Evolutionary conservation across 768 basidiomycete genomes (phyloP).

Genomic region (Tricholomella constricta): DNA sequence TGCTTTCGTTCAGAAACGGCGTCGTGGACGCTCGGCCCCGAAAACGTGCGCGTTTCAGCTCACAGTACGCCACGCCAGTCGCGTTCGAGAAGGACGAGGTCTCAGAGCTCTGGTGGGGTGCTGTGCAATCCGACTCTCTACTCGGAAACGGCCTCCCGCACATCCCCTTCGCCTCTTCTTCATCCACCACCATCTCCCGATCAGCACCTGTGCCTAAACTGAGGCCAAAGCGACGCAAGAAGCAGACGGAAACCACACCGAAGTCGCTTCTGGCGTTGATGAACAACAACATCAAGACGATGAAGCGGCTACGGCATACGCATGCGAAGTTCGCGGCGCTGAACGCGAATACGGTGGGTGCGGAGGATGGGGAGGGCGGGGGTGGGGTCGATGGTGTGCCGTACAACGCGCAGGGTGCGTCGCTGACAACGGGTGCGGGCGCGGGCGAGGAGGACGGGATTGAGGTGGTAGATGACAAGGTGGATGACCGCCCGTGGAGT

Average conservation of each 20-base stretch:
- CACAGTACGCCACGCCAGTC: constrained; percentile 39
- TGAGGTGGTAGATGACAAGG: constrained; percentile 39
- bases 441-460: constrained; percentile 25
- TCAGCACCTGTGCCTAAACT: constrained; percentile 13
- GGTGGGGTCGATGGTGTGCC: constrained; percentile 38
- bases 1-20: constrained; percentile 29
- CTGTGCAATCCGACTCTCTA: constrained; percentile 60
- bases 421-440: constrained; percentile 5
- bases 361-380: constrained; percentile 39
- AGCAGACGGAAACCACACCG: constrained; percentile 18
- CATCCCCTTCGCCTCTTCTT: constrained; percentile 46
- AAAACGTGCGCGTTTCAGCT: constrained; percentile 59
- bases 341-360: constrained; percentile 27
- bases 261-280: constrained; percentile 66
- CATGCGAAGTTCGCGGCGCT: constrained; percentile 72
- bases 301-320: constrained; percentile 71
- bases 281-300: constrained; percentile 75
- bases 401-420: constrained; percentile 26
- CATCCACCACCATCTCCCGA: constrained; percentile 20
- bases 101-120: constrained; percentile 75
- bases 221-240: constrained; percentile 39
- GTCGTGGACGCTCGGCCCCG: constrained; percentile 49
- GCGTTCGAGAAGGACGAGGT: constrained; percentile 44
- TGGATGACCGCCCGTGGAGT: constrained; percentile 68
- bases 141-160: constrained; percentile 65